Base-by-base conservation (phyloP, 2,329 filamentous ascomycete genomes). In the Purpureocillium lavendulum region DNA sequence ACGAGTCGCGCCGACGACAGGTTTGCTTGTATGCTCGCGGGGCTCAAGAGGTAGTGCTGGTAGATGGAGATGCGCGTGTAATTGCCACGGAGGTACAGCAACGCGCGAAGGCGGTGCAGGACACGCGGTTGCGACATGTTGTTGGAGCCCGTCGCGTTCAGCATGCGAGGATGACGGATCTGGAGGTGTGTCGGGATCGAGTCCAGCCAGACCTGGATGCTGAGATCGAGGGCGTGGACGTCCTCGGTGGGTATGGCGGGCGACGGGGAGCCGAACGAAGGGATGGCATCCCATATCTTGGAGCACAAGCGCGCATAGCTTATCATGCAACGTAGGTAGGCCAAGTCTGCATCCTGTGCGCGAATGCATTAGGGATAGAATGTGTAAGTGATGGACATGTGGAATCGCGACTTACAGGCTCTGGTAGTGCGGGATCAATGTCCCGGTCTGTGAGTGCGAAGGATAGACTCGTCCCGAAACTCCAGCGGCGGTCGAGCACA, bases 401-500 rank as follows among this genome's bases (percentile, higher is more conserved):
- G 11, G 29, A 7, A 12, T 12, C 8, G 4, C 16, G 13, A 45
- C 53, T 43, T 43, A 58, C 67, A 0, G 65, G 65, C 38, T 70
- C 62, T 0, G 67, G 66, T 1, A 73, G 46, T 30, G 65, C 61
- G 0, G 67, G 65, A 36, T 73, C 70, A 42, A 73, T 67, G 36
- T 72, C 70, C 0, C 62, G 59, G 39, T 73, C 69, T 10, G 67
- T 58, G 4, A 73, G 57, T 0, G 64, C 63, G 45, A 71, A 73
- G 0, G 69, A 68, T 15, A 73, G 48, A 11, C 69, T 68, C 0
- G 68, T 72, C 2, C 69, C 69, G 28, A 73, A 70, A 9, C 67
- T 71, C 66, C 68, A 74, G 16, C 70, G 64, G 1, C 69, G 64
- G 36, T 73, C 70, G 1, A 74, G 59, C 0, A 70, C 64, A 39